phyloP scores from a whole-genome alignment of 495 filamentous ascomycete genomes.

The Melanomma pulvis-pyrius region DNA sequence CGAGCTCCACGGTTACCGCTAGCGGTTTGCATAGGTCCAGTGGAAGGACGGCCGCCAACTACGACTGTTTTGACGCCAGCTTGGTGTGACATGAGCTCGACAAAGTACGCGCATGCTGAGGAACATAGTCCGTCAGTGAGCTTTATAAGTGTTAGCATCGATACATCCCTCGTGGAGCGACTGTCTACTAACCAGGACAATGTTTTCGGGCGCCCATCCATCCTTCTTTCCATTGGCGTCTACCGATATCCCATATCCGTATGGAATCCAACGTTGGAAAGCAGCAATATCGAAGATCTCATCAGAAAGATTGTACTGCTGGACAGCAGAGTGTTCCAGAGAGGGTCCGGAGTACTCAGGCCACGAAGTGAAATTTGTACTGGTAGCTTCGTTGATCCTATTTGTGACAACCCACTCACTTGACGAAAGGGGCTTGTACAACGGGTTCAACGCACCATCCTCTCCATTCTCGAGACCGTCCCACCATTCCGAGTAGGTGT shows the following conservation, averaged over 20 bases:
- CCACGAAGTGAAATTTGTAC: constrained; percentile 56
- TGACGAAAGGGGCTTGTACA: constrained; percentile 11
- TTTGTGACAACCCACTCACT: constrained; percentile 51
- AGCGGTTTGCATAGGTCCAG: constrained; percentile 28
- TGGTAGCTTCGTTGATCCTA: constrained; percentile 51
- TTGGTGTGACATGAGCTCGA: constrained; percentile 53
- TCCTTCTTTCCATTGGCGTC: constrained; percentile 28
- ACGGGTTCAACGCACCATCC: background rate
- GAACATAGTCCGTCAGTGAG: constrained; percentile 53
- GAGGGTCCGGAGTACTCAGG: constrained; percentile 56
- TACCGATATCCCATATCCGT: constrained; percentile 19
- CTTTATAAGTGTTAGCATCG: constrained; percentile 22
- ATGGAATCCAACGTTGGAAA: constrained; percentile 45
- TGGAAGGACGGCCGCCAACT: constrained; percentile 49
- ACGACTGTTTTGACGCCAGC: constrained; percentile 53
- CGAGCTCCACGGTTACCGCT: constrained; percentile 21
- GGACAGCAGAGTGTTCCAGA: constrained; percentile 42
- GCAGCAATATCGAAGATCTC: constrained; percentile 44
- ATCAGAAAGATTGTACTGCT: constrained; percentile 56
- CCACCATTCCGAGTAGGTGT: constrained; percentile 8
- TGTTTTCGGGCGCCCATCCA: constrained; percentile 53
- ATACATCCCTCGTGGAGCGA: background rate
- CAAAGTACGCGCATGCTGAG: constrained; percentile 54
- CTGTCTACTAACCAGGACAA: constrained; percentile 41
- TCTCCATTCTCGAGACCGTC: background rate